Conservation (phyloP, 768 basidiomycete species). For the Boletus bicolor region DNA sequence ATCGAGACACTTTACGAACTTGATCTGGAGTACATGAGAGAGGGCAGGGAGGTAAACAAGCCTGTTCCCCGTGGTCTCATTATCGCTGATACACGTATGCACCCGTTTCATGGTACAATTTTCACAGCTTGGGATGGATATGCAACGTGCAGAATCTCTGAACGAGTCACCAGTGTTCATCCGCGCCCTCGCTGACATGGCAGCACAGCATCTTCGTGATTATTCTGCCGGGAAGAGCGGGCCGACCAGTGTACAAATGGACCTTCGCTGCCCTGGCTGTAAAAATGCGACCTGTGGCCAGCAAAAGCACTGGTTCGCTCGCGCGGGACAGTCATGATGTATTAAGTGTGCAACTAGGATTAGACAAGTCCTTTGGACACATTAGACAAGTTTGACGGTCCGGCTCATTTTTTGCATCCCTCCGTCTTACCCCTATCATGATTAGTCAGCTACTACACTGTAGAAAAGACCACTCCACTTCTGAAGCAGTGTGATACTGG, state of each 20-base stretch:
- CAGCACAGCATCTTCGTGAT: slow-evolving; percentile 70
- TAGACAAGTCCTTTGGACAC: not conserved
- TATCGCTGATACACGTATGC: slow-evolving; percentile 1
- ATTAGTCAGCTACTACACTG: slow-evolving; percentile 27
- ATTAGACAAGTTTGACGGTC: not conserved
- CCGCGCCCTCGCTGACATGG: slow-evolving; percentile 90
- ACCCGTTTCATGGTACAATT: slow-evolving; percentile 3
- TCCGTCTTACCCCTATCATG: not conserved
- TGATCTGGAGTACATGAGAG: slow-evolving; percentile 89
- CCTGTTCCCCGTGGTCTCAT: not conserved
- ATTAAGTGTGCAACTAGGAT: not conserved
- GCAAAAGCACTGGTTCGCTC: slow-evolving; percentile 87
- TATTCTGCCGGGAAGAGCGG: slow-evolving; percentile 52
- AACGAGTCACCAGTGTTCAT: slow-evolving; percentile 97
- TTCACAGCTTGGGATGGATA: slow-evolving; percentile 83
- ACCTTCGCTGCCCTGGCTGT: slow-evolving; percentile 91
- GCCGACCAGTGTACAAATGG: slow-evolving; percentile 74
- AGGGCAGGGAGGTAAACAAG: slow-evolving; percentile 79
- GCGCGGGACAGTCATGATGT: slow-evolving; percentile 55
- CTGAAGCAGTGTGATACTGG: not conserved
- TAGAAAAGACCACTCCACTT: not conserved
- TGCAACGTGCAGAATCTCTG: slow-evolving; percentile 83
- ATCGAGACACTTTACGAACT: slow-evolving; percentile 98
- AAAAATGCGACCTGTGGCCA: slow-evolving; percentile 82
- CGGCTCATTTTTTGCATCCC: too few species aligned